Percentiles rank a stretch among this genome's conserved stretches.
These are phyloP conservation scores for Rhytidhysteron rufulum DNA, from an alignment of 2,329 filamentous ascomycete genomes.

Conservation along the genomic window DNA sequence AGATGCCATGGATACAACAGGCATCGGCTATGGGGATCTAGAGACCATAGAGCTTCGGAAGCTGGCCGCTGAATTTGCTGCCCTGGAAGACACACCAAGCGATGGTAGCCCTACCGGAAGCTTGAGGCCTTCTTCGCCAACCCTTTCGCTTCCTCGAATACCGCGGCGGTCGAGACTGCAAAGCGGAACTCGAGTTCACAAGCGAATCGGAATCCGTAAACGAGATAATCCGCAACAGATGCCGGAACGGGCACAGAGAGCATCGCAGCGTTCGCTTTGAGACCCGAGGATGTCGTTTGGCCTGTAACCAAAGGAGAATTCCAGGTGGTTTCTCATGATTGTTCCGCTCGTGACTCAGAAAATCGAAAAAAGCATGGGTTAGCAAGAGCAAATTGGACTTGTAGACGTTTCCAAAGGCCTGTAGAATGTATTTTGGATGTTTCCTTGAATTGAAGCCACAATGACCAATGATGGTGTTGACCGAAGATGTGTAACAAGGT, in stretches of 20 bases:
- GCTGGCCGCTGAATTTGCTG: slow-evolving; percentile 21
- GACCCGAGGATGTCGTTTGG: too few species aligned
- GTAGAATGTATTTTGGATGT: too few species aligned
- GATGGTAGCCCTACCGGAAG: slow-evolving; percentile 16
- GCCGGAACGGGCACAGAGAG: slow-evolving; percentile 2
- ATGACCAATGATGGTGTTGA: too few species aligned
- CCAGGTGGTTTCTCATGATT: too few species aligned
- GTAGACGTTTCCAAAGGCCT: too few species aligned
- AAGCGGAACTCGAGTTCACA: slow-evolving; percentile 19
- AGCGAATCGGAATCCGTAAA: slow-evolving; percentile 16
- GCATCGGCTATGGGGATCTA: slow-evolving; percentile 10
- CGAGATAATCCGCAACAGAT: slow-evolving; percentile 2
- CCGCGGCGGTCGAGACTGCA: slow-evolving; percentile 11
- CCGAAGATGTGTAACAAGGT: too few species aligned
- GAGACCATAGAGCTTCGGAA: slow-evolving; percentile 22
- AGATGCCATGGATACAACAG: slow-evolving; percentile 6
- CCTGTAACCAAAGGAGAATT: too few species aligned
- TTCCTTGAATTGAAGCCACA: too few species aligned
- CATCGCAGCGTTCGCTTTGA: not conserved
- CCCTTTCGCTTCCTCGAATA: slow-evolving; percentile 17
- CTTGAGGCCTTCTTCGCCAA: slow-evolving; percentile 30
- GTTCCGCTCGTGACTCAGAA: too few species aligned
- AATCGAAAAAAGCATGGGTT: too few species aligned
- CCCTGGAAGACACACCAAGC: slow-evolving; percentile 8
- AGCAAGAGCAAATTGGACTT: too few species aligned